These are phyloP conservation scores for Gaeumannomyces sp. DNA, from an alignment of 2,329 filamentous ascomycete genomes.

Conservation along the genomic window DNA sequence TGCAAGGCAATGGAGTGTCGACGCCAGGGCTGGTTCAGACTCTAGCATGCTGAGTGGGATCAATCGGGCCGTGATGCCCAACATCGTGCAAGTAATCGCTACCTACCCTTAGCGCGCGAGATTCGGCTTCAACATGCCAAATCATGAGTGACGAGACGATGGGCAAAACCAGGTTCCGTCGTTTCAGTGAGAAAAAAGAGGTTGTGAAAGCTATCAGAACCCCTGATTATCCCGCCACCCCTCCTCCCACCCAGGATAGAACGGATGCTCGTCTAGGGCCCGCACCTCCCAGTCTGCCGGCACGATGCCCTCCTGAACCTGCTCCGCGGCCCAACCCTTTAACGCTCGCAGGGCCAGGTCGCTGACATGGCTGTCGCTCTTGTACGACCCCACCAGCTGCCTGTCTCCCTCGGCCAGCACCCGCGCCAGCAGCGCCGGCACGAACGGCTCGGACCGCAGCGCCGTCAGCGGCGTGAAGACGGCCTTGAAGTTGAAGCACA, in stretches of 20 bases:
- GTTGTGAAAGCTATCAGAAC: constrained; percentile 12
- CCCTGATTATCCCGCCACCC: constrained; percentile 49
- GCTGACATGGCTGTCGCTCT: constrained; percentile 74
- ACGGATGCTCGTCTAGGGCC: constrained; percentile 71
- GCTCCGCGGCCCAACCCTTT: constrained; percentile 57
- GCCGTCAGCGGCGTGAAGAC: constrained; percentile 69
- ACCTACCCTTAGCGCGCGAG: no score
- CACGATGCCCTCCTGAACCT: constrained; percentile 41
- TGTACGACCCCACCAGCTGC: constrained; percentile 47
- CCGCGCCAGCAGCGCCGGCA: constrained; percentile 63
- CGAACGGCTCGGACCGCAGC: constrained; percentile 64
- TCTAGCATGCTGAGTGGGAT: no score
- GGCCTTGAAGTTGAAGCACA: constrained; percentile 87
- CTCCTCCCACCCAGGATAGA: constrained; percentile 68
- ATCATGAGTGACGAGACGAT: no score
- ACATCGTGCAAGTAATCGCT: no score
- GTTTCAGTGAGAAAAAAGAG: no score
- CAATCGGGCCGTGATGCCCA: no score
- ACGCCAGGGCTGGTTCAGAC: no score
- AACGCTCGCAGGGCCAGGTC: constrained; percentile 63
- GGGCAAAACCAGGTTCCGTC: no score
- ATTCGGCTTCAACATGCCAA: no score
- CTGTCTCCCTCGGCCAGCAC: constrained; percentile 56
- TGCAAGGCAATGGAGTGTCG: no score
- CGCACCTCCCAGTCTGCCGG: constrained; percentile 54